phyloP scores from a whole-genome alignment of 352 stramenopile species.

The Phytophthora rubi region DNA sequence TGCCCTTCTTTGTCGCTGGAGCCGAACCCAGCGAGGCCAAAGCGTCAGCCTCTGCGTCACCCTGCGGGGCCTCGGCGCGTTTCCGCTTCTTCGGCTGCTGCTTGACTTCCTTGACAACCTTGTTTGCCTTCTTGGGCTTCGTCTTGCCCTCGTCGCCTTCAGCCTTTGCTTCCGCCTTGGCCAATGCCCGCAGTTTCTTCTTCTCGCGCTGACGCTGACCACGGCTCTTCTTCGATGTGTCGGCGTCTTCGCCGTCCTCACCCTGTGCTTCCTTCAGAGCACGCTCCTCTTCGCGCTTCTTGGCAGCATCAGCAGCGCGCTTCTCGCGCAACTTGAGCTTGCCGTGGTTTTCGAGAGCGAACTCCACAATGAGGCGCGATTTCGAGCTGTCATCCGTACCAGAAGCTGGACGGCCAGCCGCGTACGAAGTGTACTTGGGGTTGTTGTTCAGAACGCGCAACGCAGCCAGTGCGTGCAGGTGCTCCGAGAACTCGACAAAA shows the following conservation, averaged over 20 bases:
- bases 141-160: conserved; percentile 30
- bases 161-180: conserved; percentile 34
- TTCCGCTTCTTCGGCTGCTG: conserved; percentile 57
- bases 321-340: conserved; percentile 90
- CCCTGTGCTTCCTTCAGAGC: conserved; percentile 70
- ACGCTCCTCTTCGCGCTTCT: conserved; percentile 72
- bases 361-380: conserved; percentile 89
- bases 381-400: conserved; percentile 59
- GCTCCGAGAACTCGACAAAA: conserved; percentile 98
- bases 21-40: conserved; percentile 27
- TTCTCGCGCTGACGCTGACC: conserved; percentile 79
- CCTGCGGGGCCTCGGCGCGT: conserved; percentile 22
- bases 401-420: conserved; percentile 54
- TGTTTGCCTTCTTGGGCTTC: conserved; percentile 44
- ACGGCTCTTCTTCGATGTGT: conserved; percentile 67
- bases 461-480: conserved; percentile 96
- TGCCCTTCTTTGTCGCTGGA: conserved; percentile 37
- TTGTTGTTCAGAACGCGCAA: conserved; percentile 98
- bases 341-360: conserved; percentile 89
- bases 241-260: conserved; percentile 41
- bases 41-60: conserved; percentile 32
- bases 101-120: conserved; percentile 41
- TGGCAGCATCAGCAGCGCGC: conserved; percentile 65
- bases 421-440: conserved; percentile 82
- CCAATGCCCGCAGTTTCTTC: conserved; percentile 60